Evolutionary conservation across 352 stramenopile genomes (phyloP).

Genomic region (Phytophthora macrochlamydospora): DNA sequence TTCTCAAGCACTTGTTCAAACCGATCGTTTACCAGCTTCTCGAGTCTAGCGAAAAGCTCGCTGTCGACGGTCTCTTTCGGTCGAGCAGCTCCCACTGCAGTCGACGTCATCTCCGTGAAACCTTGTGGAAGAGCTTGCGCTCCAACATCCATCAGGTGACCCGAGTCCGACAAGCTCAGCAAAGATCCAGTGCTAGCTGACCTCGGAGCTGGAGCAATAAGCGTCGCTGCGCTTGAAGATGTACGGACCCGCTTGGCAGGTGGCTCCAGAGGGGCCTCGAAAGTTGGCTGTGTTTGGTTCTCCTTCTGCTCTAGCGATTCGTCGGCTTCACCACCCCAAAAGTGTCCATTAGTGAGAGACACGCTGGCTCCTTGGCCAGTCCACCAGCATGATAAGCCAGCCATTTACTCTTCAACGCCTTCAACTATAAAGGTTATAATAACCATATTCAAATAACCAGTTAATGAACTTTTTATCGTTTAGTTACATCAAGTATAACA

Average conservation of each 20-base stretch:
- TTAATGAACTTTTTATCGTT: background rate
- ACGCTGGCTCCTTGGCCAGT: conserved; percentile 7
- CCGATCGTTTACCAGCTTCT: conserved; percentile 20
- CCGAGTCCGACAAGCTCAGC: background rate
- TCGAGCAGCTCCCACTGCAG: conserved; percentile 2
- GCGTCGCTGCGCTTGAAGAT: background rate
- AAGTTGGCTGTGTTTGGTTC: conserved; percentile 4
- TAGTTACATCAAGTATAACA: background rate
- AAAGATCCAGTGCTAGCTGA: background rate
- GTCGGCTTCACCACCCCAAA: conserved; percentile 13
- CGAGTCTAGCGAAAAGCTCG: conserved; percentile 7
- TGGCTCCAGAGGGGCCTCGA: background rate
- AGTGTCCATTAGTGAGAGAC: conserved; percentile 21
- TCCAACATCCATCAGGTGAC: conserved; percentile 1
- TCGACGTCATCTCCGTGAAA: conserved; percentile 15
- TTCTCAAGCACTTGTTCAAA: conserved; percentile 19
- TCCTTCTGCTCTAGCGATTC: conserved; percentile 4
- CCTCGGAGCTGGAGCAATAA: background rate
- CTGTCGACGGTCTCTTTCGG: background rate
- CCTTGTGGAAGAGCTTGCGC: conserved; percentile 2
- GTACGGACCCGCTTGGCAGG: background rate
- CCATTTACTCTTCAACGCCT: conserved; percentile 30
- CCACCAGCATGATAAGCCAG: conserved; percentile 21
- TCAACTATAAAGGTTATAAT: conserved; percentile 18
- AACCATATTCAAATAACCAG: background rate